Base-by-base conservation (phyloP, 1,284 basidiomycete species). In the Trametes versicolor region DNA sequence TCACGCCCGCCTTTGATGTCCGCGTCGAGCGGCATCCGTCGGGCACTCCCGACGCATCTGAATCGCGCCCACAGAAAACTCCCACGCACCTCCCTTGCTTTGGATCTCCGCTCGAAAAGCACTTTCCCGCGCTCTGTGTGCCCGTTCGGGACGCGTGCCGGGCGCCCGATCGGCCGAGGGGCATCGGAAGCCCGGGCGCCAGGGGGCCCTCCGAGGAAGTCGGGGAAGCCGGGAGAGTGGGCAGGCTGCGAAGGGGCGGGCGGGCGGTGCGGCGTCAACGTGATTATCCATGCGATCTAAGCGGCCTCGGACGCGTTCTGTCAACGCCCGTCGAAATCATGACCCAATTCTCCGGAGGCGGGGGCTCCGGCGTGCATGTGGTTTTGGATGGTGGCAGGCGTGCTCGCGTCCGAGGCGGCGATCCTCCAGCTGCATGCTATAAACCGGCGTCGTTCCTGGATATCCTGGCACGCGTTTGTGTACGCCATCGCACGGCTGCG, bases 121-220 rank as follows among this genome's bases (percentile, higher is more conserved):
- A 4, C 45, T 12, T 25, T 25, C 21, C 8, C 45, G 23, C 45
- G 36, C n/a, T 32, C 56, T 23, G 32, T 23, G 36, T 13, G 47
- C 29, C 9, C 36, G 47, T 27, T 23, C 57, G 37, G 25, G 48
- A 21, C 41, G 32, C 59, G 47, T 27, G 34, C 57, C 48, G 25
- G 48, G 15, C 41, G 32, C 59, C 50, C 59, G 43, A 47, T 53
- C 55, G 55, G 60, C 60, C 59, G 59, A 60, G 21, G 32, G n/a
- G 29, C 41, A 41, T 45, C 58, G 58, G 37, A 19, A 25, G 57
- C 43, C 43, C 47, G 36, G n/a, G 47, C 57, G 29, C n/a, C 51
- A n/a, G 4, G 19, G 21, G 27, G 29, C 43, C 48, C 60, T 62
- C 60, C 60, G 60, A 62, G 21, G 60, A 62, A 62, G 60, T 62